Base-by-base conservation (phyloP, 805 yeast species). In the Metschnikowia vanudenii region DNA sequence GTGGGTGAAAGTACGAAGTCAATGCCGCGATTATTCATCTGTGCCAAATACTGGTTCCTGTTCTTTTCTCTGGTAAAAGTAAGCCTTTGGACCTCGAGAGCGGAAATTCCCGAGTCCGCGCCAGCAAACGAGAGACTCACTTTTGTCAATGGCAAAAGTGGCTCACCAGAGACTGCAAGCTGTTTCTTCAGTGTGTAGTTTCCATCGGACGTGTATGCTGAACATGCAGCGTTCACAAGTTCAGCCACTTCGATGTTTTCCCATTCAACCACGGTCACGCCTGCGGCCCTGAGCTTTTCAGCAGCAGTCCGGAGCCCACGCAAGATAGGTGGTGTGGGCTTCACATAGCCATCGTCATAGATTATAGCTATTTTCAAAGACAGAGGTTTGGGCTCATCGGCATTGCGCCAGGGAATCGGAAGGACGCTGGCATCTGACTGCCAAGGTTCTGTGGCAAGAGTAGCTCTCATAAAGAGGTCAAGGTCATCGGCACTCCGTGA, bases 1-100 rank as follows among this genome's bases (percentile, higher is more conserved):
- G 55, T 53, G n/a, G 58, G 58, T 3, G 56, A 50, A 10, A 54
- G 46, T 16, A 54, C 41, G 37, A 50, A 54, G 45, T 52, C 55
- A 26, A 54, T 52, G 2, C 34, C 40, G 32, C 36, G 26, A 20
- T 35, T 38, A 37, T 52, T 52, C 52, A 54, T 41, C 29, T 41
- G 46, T 30, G 30, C 46, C 47, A 47, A 35, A 45, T 54, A 54
- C 32, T 28, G 41, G 30, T 32, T 31, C 41, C 56, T 46, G 43
- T 49, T 48, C 8, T 37, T 34, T 43, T 54, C 58, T 32, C 58
- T 32, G 33, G 36, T 31, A 36, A 30, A 46, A 45, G 45, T 28
- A 30, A 54, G 34, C 30, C 33, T 35, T 33, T 52, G 56, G 1
- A 51, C 49, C 10, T 50, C 56, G 30, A 39, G 42, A 11, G 56